Evolutionary conservation across 2,329 filamentous ascomycete genomes (phyloP).

Genomic region (Albophoma yamanashiensis): DNA sequence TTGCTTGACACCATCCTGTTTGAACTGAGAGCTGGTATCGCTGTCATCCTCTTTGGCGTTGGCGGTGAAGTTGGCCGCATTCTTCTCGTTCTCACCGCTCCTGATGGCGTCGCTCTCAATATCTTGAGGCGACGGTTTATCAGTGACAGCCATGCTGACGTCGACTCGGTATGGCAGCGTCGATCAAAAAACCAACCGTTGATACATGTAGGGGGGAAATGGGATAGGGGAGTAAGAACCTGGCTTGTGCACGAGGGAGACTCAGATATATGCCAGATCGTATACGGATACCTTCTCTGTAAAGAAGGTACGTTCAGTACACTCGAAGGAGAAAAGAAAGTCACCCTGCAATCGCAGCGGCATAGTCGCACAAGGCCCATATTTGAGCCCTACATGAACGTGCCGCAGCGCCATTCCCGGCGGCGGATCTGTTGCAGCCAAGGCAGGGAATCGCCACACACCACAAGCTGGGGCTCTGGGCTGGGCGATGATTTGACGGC

Average conservation of each 20-base stretch:
- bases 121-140: background rate
- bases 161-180: background rate
- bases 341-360: background rate
- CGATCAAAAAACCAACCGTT: background rate
- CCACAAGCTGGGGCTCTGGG: background rate
- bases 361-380: background rate
- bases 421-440: background rate
- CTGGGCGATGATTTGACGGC: background rate
- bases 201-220: background rate
- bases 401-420: background rate
- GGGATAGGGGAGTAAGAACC: background rate
- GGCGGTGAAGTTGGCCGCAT: background rate
- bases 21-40: conserved; percentile 13
- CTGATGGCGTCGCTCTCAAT: background rate
- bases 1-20: conserved; percentile 26
- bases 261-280: background rate
- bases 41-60: conserved; percentile 6
- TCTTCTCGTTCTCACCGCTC: background rate
- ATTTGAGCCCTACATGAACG: background rate
- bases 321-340: background rate
- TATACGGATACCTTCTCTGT: background rate
- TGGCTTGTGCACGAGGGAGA: background rate
- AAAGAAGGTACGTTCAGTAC: background rate
- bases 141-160: background rate
- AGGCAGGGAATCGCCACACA: background rate